Evolutionary conservation across 2,329 filamentous ascomycete species (phyloP), one percentile per base, ranked within the genome.

Genomic region (Zymoseptoria ardabiliae): DNA sequence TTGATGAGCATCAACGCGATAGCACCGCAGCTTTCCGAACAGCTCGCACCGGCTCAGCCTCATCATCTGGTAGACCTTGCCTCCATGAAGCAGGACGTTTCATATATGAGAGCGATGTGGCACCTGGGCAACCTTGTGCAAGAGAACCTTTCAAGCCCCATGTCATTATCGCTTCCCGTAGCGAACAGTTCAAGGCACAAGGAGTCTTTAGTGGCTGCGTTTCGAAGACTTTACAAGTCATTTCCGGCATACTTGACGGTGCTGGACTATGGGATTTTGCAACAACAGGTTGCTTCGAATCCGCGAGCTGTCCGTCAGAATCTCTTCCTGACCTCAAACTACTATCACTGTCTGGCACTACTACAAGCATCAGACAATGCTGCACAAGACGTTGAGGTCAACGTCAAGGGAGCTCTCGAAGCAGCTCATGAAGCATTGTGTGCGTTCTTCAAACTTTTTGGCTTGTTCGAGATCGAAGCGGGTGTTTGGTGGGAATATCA

Each of bases 401-500:
- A 92, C 69, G 78, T 89, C 19, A 79, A 85, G 19, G 86, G 83
- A 4, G 88, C 88, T 2, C 76, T 92, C 11, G 88, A 91, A 72
- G 87, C 88, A 0, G 89, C 89, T 0, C 85, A 90, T 66, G 87
- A 89, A 69, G 89, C 89, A 4, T 83, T 93, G 53, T 82, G 80
- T 51, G 79, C 87, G 1, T 93, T 91, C 70, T 91, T 92, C 71
- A 79, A 91, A 59, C 79, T 91, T 6, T 89, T 86, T 73, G 78
- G 77, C 45, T 75, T 90, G 11, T 85, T 91, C 62, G 84, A 87
- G 65, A 78, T 78, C 17, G 89, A 93, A 75, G 87, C 88, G 1
- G 81, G 85, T 13, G 88, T 91, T 0, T 92, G 89, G 89, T 93
- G 89, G 89, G 88, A 90, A 0, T 90, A 91, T 65, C 89, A 45